Evolutionary conservation across 306 rosid species (phyloP).

Genomic region (Dalbergia cochinchinensis): DNA sequence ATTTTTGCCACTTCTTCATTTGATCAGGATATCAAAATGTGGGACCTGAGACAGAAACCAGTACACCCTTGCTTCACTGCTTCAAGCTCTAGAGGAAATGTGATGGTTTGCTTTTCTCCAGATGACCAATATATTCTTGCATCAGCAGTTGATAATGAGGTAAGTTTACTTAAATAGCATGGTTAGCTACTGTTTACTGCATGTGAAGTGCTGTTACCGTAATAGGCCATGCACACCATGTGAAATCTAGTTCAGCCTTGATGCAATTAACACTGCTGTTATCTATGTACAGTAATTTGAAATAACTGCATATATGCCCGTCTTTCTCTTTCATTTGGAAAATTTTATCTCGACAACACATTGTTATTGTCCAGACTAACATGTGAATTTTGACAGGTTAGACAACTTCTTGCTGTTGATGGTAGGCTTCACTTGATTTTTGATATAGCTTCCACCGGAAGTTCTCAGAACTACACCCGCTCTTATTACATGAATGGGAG

Average conservation of each 20-base stretch:
- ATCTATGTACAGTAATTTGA: slow-evolving; percentile 1
- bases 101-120: slow-evolving; percentile 94
- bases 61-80: slow-evolving; percentile 71
- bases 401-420: slow-evolving; percentile 82
- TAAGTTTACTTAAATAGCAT: slow-evolving; percentile 37
- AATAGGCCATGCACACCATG: slow-evolving; percentile 28
- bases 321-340: slow-evolving; percentile 21
- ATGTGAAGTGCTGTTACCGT: slow-evolving; percentile 6
- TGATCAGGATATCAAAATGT: slow-evolving; percentile 85
- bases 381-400: slow-evolving; percentile 61
- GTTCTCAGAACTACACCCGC: slow-evolving; percentile 82
- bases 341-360: slow-evolving; percentile 22
- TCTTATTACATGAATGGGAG: slow-evolving; percentile 91
- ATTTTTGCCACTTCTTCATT: slow-evolving; percentile 85
- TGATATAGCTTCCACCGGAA: slow-evolving; percentile 75
- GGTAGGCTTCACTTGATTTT: slow-evolving; percentile 85
- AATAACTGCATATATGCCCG: slow-evolving; percentile 13
- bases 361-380: slow-evolving; percentile 39
- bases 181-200: slow-evolving; percentile 34
- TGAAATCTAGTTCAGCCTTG: slow-evolving; percentile 33
- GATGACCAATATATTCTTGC: slow-evolving; percentile 86
- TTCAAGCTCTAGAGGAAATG: slow-evolving; percentile 84
- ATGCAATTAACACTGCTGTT: slow-evolving; percentile 2
- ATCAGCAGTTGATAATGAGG: slow-evolving; percentile 93
- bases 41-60: slow-evolving; percentile 93